Conservation (phyloP, 78 protist genomes). For the Carpediemonas membranifera region DNA sequence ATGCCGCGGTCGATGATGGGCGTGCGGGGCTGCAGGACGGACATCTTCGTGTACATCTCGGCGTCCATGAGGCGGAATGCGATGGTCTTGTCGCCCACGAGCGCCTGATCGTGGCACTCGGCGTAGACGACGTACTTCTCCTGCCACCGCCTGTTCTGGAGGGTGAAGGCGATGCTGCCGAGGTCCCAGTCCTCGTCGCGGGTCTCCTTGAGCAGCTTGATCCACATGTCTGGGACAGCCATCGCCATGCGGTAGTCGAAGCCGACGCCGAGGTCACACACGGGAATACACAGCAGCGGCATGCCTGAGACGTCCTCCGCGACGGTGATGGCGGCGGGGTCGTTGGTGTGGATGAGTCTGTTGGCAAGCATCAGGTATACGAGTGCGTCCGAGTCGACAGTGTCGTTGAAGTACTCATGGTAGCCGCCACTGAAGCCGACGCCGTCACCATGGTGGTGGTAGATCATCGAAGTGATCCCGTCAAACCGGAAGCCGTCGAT, state of each 20-base stretch:
- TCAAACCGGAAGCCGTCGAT: conserved; percentile 95
- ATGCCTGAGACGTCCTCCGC: conserved; percentile 86
- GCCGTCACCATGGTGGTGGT: conserved; percentile 71
- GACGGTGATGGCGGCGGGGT: conserved; percentile 56
- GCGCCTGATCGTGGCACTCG: conserved; percentile 66
- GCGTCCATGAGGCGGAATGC: conserved; percentile 92
- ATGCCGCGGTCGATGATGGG: conserved; percentile 74
- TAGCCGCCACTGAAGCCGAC: conserved; percentile 50
- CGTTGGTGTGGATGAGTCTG: not conserved
- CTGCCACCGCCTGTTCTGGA: conserved; percentile 60
- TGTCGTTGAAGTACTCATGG: conserved; percentile 65
- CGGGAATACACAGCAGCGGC: conserved; percentile 72
- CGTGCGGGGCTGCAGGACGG: conserved; percentile 17
- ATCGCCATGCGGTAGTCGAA: conserved; percentile 73
- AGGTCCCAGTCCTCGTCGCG: conserved; percentile 77
- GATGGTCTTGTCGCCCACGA: conserved; percentile 89
- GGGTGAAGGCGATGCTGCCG: conserved; percentile 49
- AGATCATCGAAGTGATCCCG: conserved; percentile 78
- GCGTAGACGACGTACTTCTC: conserved; percentile 72
- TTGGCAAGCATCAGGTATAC: conserved; percentile 63
- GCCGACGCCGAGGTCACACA: conserved; percentile 77
- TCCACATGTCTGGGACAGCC: conserved; percentile 88
- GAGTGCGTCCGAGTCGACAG: conserved; percentile 60
- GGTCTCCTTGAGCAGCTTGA: conserved; percentile 59
- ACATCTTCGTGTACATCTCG: conserved; percentile 71